Percentiles rank a stretch among this genome's conserved stretches.
These are phyloP conservation scores for Monilinia polystroma DNA, from an alignment of 2,329 filamentous ascomycete genomes.

Conservation along the genomic window DNA sequence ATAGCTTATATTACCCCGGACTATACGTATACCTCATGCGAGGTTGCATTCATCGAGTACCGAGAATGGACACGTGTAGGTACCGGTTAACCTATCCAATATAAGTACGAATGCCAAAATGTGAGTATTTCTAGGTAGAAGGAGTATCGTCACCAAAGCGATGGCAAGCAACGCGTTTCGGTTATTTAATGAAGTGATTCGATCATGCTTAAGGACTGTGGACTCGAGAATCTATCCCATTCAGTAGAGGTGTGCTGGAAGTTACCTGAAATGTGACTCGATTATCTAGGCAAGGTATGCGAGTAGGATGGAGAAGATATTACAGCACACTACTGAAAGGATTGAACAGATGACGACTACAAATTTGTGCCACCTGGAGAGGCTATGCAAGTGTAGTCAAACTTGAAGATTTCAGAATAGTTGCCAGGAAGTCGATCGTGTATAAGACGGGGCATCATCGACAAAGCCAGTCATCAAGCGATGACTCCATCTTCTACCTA, in stretches of 20 bases:
- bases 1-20: neutral
- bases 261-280: constrained; percentile 3
- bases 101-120: neutral
- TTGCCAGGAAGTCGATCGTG: too few species aligned
- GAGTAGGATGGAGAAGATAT: too few species aligned
- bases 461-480: too few species aligned
- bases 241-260: too few species aligned
- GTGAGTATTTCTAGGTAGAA: neutral
- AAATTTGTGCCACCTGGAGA: neutral
- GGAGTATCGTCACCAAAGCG: neutral
- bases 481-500: too few species aligned
- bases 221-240: neutral
- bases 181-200: too few species aligned
- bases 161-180: neutral
- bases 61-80: too few species aligned
- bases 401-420: too few species aligned
- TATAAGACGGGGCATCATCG: too few species aligned
- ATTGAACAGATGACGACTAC: neutral
- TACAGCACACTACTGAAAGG: neutral
- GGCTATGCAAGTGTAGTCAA: neutral
- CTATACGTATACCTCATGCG: too few species aligned
- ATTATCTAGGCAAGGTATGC: neutral
- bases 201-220: neutral
- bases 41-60: neutral
- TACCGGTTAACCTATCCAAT: too few species aligned